Percentiles rank a stretch among this genome's conserved stretches.
Evolutionary conservation across 257 asterid genomes (phyloP).

Genomic region (Solanum medicagineum): DNA sequence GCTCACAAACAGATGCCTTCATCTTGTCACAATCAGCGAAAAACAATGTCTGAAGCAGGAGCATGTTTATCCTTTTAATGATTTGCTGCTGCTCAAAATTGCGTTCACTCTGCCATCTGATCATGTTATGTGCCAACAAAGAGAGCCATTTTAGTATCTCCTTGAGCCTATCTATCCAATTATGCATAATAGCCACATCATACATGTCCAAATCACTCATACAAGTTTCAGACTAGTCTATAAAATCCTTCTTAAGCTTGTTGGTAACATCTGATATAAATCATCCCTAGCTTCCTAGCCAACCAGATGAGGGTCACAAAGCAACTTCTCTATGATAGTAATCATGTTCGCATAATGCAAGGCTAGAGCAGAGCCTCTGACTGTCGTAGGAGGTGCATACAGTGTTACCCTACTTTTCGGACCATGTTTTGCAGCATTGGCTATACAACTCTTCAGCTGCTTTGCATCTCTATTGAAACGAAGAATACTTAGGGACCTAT

Average conservation of each 20-base stretch:
- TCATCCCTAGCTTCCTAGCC: slow-evolving; percentile 92
- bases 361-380: slow-evolving; percentile 85
- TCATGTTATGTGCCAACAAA: slow-evolving; percentile 82
- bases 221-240: slow-evolving; percentile 43
- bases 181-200: slow-evolving; percentile 75
- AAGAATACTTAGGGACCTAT: slow-evolving; percentile 8
- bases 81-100: slow-evolving; percentile 70
- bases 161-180: slow-evolving; percentile 63
- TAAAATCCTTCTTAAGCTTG: slow-evolving; percentile 50
- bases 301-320: slow-evolving; percentile 68
- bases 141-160: slow-evolving; percentile 51
- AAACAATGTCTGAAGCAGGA: slow-evolving; percentile 67
- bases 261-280: slow-evolving; percentile 83
- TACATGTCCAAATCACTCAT: slow-evolving; percentile 48
- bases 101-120: slow-evolving; percentile 86
- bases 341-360: slow-evolving; percentile 72
- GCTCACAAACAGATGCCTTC: slow-evolving; percentile 57
- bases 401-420: slow-evolving; percentile 24
- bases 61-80: slow-evolving; percentile 56
- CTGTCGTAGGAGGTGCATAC: slow-evolving; percentile 41
- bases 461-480: slow-evolving; percentile 7
- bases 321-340: slow-evolving; percentile 64
- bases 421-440: slow-evolving; percentile 13
- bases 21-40: slow-evolving; percentile 67
- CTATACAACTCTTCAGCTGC: slow-evolving; percentile 4